These are phyloP conservation scores for Punctularia strigosozonata DNA, from an alignment of 768 basidiomycete genomes.

Conservation along the genomic window DNA sequence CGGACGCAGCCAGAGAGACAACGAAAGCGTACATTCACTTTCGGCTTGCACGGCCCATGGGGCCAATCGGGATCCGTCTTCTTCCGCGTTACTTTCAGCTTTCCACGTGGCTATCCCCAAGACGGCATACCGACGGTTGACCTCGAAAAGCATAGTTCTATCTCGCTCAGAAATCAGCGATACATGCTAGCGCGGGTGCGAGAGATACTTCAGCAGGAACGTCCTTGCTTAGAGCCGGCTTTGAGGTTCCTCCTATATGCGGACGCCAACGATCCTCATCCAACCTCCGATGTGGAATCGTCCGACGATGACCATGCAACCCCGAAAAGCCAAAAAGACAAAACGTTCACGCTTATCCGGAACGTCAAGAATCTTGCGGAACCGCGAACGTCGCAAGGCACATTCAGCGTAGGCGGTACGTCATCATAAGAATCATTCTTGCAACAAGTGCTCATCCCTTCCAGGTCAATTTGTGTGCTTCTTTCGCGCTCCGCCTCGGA, in stretches of 20 bases:
- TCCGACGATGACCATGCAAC: conserved; percentile 46
- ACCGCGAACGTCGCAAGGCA: conserved; percentile 76
- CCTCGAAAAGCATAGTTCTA: conserved; percentile 72
- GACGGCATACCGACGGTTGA: conserved; percentile 64
- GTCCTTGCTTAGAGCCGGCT: conserved; percentile 80
- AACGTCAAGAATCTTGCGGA: conserved; percentile 73
- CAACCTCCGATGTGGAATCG: too few relatives aligned
- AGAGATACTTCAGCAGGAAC: conserved; percentile 52
- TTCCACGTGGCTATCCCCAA: conserved; percentile 74
- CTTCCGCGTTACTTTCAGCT: conserved; percentile 81
- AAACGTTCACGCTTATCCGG: conserved; percentile 41
- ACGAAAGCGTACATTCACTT: conserved; percentile 71
- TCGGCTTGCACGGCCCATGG: conserved; percentile 87
- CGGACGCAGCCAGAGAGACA: conserved; percentile 59
- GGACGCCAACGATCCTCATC: conserved; percentile 36
- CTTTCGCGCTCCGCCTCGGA: conserved; percentile 65
- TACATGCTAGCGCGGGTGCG: conserved; percentile 71
- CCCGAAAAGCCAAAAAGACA: conserved; percentile 31
- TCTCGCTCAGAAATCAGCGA: conserved; percentile 66
- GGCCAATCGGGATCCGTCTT: conserved; percentile 77
- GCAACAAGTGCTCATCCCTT: conserved; percentile 2
- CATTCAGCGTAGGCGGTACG: conserved; percentile 82
- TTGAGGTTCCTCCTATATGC: conserved; percentile 70
- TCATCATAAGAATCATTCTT: not conserved
- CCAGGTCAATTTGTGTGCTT: conserved; percentile 81